Evolutionary conservation across 2,329 filamentous ascomycete genomes (phyloP).

Genomic region (Trichoderma sp.): DNA sequence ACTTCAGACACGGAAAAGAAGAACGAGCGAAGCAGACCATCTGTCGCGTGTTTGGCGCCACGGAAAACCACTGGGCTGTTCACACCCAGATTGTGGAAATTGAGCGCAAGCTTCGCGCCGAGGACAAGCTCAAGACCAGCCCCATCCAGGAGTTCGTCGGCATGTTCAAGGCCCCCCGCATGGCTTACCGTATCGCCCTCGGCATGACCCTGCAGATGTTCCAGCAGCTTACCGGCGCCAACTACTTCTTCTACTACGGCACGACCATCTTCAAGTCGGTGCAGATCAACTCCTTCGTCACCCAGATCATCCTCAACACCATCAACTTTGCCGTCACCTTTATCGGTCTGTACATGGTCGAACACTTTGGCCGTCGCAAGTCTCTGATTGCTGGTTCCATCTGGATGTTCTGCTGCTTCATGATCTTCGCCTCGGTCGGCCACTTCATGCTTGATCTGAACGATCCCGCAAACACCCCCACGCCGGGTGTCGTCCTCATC

Average conservation of each 20-base stretch:
- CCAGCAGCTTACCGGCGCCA: conserved; percentile 69
- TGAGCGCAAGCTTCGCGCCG: conserved; percentile 54
- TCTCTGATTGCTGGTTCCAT: conserved; percentile 64
- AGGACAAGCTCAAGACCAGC: conserved; percentile 45
- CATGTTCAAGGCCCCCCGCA: conserved; percentile 66
- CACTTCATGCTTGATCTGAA: conserved; percentile 50
- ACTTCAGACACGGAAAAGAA: conserved; percentile 51
- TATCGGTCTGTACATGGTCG: conserved; percentile 69
- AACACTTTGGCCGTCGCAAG: conserved; percentile 65
- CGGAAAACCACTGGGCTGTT: conserved; percentile 48
- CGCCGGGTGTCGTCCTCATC: conserved; percentile 62
- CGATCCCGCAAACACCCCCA: conserved; percentile 41
- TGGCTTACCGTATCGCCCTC: conserved; percentile 63
- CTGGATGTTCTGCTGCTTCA: conserved; percentile 64
- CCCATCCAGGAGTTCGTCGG: conserved; percentile 53
- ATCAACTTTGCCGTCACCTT: conserved; percentile 71
- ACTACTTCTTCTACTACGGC: conserved; percentile 68
- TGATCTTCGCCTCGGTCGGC: conserved; percentile 58
- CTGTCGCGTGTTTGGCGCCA: conserved; percentile 51
- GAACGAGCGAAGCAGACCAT: conserved; percentile 53
- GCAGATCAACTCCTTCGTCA: conserved; percentile 62
- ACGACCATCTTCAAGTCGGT: conserved; percentile 55
- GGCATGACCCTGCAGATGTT: conserved; percentile 65
- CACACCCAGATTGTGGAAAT: conserved; percentile 57
- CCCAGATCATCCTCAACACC: conserved; percentile 66